Evolutionary conservation across 352 stramenopile genomes (phyloP), one percentile per base, ranked within the genome.

Genomic region (Pythium sukuiense): DNA sequence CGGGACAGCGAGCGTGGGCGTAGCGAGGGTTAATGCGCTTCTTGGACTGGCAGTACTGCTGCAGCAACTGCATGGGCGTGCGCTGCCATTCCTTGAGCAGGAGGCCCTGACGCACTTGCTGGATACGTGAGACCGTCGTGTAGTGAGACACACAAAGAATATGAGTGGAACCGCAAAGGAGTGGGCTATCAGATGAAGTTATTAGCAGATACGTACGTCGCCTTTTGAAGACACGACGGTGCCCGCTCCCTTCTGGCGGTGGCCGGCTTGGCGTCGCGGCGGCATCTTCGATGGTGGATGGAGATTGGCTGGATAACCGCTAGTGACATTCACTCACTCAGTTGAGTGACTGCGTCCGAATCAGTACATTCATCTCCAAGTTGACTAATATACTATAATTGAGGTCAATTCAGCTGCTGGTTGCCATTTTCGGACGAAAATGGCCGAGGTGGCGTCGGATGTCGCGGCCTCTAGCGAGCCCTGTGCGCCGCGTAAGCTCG

Each of bases 51-150:
- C 89, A 98, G 67, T 93, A 98, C 67, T 99, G 95, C 24, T 85
- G 77, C 64, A 99, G 78, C 48, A 99, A 63, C 75, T 97, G 80
- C 64, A 95, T 95, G 6, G 97, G 97, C 37, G 92, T 97, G 39
- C 87, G 80, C 76, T 98, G 92, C 92, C 92, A 98, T 67, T 98
- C 92, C 72, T 98, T 97, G 52, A 92, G 92, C 48, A 93, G 54
- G 1, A 98, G 79, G n/a, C 92, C 92, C 59, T 96, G 88, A 20
- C 82, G 82, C 26, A 89, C 56, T 33, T 78, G 55, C 80, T 89
- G 2, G 14, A 16, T 32, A 24, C 26, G 24, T 7, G 14, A 54
- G 24, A 60, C 18, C 49, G 24, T 14, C 26, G 57, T 3, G 37
- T 3, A 64, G 11, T 24, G 37, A 54, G 30, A 27, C 43, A 32